Conservation (phyloP, 768 basidiomycete genomes). For the Chiua virens region DNA sequence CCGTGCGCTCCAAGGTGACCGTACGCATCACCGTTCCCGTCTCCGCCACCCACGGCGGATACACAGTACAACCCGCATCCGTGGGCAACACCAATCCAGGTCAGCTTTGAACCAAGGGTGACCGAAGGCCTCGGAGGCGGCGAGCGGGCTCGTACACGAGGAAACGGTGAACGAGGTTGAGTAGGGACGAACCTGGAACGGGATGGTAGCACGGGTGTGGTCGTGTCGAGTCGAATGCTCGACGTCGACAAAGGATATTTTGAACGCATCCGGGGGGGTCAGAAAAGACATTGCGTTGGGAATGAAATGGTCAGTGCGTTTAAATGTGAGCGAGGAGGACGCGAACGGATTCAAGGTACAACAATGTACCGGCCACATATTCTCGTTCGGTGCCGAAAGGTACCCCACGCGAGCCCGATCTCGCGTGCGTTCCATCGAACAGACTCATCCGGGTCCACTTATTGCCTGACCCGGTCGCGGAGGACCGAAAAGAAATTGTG, state of each 20-base stretch:
- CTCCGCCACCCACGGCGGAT: neutral
- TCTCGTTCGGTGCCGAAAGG: constrained; percentile 74
- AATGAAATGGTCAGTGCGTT: no score
- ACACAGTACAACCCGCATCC: constrained; percentile 23
- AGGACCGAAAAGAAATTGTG: no score
- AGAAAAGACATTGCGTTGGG: constrained; percentile 54
- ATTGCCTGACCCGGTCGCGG: no score
- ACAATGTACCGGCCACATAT: constrained; percentile 77
- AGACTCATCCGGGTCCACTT: no score
- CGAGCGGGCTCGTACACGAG: no score
- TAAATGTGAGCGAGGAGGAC: neutral
- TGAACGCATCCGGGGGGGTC: constrained; percentile 60
- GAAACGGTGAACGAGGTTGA: constrained; percentile 60
- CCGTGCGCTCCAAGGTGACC: constrained; percentile 19
- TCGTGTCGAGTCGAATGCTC: constrained; percentile 19
- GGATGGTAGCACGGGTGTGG: constrained; percentile 7
- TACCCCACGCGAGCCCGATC: constrained; percentile 85
- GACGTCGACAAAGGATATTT: constrained; percentile 60
- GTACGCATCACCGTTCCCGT: neutral
- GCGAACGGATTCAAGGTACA: neutral
- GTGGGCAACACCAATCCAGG: constrained; percentile 44
- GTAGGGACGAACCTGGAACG: constrained; percentile 20
- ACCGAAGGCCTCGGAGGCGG: no score
- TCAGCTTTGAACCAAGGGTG: no score
- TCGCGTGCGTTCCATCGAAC: constrained; percentile 73